Percentiles rank a stretch among this genome's conserved stretches.
Evolutionary conservation across 352 stramenopile genomes (phyloP).

Genomic region (Pythium monospermum): DNA sequence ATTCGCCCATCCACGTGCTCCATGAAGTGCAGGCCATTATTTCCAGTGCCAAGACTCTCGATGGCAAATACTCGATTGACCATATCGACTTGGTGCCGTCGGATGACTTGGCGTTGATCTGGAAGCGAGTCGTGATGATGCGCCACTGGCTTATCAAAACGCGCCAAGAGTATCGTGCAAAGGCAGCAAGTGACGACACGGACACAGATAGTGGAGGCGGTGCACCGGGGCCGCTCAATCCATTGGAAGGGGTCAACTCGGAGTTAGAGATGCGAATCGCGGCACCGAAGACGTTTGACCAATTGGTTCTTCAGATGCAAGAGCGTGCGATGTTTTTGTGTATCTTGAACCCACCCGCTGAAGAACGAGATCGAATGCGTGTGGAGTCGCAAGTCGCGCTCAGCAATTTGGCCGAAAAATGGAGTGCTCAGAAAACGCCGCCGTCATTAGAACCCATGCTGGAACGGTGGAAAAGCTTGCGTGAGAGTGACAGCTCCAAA

Average conservation of each 20-base stretch:
- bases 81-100: constrained; percentile 62
- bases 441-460: constrained; percentile 83
- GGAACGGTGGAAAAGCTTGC: constrained; percentile 75
- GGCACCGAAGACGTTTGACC: constrained; percentile 61
- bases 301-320: constrained; percentile 58
- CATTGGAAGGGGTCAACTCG: neutral
- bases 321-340: constrained; percentile 73
- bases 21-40: constrained; percentile 80
- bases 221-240: neutral
- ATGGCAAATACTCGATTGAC: constrained; percentile 24
- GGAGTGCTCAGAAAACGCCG: constrained; percentile 75
- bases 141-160: constrained; percentile 84
- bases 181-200: constrained; percentile 36
- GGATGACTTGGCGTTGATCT: constrained; percentile 62
- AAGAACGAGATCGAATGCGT: constrained; percentile 58
- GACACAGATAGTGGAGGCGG: neutral
- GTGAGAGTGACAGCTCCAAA: constrained; percentile 73
- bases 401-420: constrained; percentile 83
- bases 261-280: constrained; percentile 57
- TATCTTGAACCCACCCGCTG: constrained; percentile 61
- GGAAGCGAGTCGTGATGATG: constrained; percentile 76
- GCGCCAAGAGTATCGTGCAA: constrained; percentile 72
- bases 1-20: constrained; percentile 64
- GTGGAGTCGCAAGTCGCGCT: constrained; percentile 68
- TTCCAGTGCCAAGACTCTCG: constrained; percentile 28